Base-by-base conservation (phyloP, 129 eudicot genomes). In the Flaveria ramosissima region DNA sequence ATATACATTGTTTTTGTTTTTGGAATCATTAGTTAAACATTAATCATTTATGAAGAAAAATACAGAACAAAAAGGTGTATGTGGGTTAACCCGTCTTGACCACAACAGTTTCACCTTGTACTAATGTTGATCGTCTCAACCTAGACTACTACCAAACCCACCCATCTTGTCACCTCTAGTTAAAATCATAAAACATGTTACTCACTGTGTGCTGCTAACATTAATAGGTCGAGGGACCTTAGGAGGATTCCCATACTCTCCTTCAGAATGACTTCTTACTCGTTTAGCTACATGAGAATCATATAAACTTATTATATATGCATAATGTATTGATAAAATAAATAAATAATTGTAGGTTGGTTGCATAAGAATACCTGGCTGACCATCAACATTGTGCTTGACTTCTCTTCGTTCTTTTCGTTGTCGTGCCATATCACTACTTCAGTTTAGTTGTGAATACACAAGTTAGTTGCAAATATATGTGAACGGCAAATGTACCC, bases 381-480 rank as follows among this genome's bases (percentile, higher is more conserved):
- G 55, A 73, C 21, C 36, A 45, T 39, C 42, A 42, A 21, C 39
- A 5, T 73, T 23, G 23, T 9, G 24, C n/a, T 17, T 6, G 6
- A 23, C 69, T 13, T 14, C 23, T 43, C 23, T 16, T 32, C 30
- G 23, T 72, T 36, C 43, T 16, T 21, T 23, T 21, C 69, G 77
- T 41, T 73, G 36, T 8, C 69, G 77, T 57, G 77, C 77, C 77
- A 73, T 73, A 14, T 56, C 77, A 59, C 77, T 57, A 32, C 69
- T 21, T 73, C 8, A 45, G 50, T 45, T 45, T 1, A 45, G 50
- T 45, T 9, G 50, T 45, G 50, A 45, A 45, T 45, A 11, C 50
- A 45, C 9, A 43, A 17, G 13, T 56, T 57, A 41, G 19, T 56
- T 73, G 53, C 55, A 73, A 73, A 55, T 8, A 9, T 69, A 0